These are phyloP conservation scores for Candida tammaniensis DNA, from an alignment of 805 yeast species.

Conservation along the genomic window DNA sequence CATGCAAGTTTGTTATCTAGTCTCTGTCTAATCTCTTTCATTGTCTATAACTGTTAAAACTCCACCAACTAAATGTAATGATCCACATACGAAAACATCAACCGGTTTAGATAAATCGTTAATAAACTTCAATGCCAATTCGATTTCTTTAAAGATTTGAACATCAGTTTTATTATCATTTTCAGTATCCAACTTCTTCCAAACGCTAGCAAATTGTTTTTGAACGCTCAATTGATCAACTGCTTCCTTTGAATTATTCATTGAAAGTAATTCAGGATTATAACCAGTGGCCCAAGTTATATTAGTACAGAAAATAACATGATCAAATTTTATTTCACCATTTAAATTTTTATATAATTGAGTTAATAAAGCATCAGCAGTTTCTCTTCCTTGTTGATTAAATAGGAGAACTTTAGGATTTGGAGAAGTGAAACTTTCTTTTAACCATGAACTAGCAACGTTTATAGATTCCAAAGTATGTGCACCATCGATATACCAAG, in stretches of 20 bases:
- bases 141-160: constrained; percentile 70
- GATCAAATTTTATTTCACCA: constrained; percentile 54
- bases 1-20: neutral
- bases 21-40: constrained; percentile 22
- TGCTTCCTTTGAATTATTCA: constrained; percentile 75
- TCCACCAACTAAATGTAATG: constrained; percentile 93
- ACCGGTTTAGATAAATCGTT: constrained; percentile 8
- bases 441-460: constrained; percentile 83
- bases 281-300: constrained; percentile 90
- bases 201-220: constrained; percentile 63
- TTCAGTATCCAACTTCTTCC: constrained; percentile 48
- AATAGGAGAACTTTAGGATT: constrained; percentile 57
- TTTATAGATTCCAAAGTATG: constrained; percentile 86
- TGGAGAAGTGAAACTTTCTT: constrained; percentile 11
- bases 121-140: constrained; percentile 61
- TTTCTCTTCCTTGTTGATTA: constrained; percentile 92
- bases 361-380: constrained; percentile 59
- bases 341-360: constrained; percentile 44
- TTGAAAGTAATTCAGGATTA: constrained; percentile 77
- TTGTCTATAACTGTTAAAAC: constrained; percentile 77
- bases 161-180: constrained; percentile 27
- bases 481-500: constrained; percentile 95
- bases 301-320: constrained; percentile 84
- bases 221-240: constrained; percentile 84
- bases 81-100: constrained; percentile 90